Evolutionary conservation across 306 rosid species (phyloP).

Genomic region (Castanea mollissima): DNA sequence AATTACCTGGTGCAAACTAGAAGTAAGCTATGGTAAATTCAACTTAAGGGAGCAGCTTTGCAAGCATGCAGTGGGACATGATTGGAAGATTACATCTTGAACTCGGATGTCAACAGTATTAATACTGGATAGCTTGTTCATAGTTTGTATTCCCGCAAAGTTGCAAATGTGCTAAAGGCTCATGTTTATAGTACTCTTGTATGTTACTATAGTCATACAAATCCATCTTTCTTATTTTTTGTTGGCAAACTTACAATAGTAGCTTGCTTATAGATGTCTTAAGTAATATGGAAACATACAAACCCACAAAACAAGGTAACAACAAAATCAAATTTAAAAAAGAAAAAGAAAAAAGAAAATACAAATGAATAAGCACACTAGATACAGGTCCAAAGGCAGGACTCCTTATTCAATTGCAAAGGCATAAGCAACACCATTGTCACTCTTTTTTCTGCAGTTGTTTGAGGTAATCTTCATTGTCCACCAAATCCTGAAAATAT

Average conservation of each 20-base stretch:
- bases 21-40: constrained; percentile 2
- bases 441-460: constrained; percentile 50
- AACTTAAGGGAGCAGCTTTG: neutral
- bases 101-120: neutral
- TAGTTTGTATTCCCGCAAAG: neutral
- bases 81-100: neutral
- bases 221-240: neutral
- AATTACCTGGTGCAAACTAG: constrained; percentile 22
- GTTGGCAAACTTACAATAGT: neutral
- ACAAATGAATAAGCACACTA: neutral
- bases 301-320: neutral
- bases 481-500: constrained; percentile 72
- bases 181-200: neutral
- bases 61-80: neutral
- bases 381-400: neutral
- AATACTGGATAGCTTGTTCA: neutral
- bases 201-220: neutral
- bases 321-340: too few relatives aligned
- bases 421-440: neutral
- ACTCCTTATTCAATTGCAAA: neutral
- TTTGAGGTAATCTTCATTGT: constrained; percentile 75
- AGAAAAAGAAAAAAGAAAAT: neutral
- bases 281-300: neutral
- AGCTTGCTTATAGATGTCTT: neutral
- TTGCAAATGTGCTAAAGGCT: neutral